Percentiles rank a stretch among this genome's conserved stretches.
These are phyloP conservation scores for Marchantia paleacea DNA, from an alignment of 225 moss, liverwort and hornwort genomes.

Conservation along the genomic window DNA sequence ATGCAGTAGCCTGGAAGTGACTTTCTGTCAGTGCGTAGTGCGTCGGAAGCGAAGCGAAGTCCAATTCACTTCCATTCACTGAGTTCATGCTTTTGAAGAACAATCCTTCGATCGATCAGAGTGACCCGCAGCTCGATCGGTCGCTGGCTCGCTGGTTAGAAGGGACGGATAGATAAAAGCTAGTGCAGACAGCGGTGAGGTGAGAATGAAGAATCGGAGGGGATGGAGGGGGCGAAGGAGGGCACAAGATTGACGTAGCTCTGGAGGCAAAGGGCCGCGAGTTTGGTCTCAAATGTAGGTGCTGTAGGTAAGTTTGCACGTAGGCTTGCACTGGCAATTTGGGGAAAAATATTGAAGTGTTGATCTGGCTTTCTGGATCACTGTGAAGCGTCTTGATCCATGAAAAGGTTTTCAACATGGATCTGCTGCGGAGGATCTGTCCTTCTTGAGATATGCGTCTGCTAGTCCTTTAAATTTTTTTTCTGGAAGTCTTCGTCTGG, in stretches of 20 bases:
- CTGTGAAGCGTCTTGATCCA: neutral
- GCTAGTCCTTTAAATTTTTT: neutral
- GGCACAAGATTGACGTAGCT: slow-evolving; percentile 9
- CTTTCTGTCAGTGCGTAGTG: neutral
- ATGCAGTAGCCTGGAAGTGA: neutral
- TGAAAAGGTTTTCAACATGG: neutral
- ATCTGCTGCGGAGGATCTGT: neutral
- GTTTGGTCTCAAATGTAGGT: neutral
- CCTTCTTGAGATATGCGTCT: neutral
- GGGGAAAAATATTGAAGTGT: neutral
- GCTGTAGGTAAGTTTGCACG: neutral
- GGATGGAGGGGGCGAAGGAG: slow-evolving; percentile 17
- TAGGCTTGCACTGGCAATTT: neutral
- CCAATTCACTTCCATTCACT: neutral
- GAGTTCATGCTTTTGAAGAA: neutral
- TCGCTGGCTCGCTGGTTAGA: neutral
- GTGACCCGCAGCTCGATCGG: no score
- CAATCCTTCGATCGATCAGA: slow-evolving; percentile 6
- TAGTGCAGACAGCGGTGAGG: neutral
- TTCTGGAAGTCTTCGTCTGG: neutral
- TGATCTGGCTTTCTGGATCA: neutral
- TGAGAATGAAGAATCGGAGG: slow-evolving; percentile 15
- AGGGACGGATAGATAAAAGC: neutral
- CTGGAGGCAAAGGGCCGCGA: neutral
- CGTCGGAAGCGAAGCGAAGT: neutral